Evolutionary conservation across 2,329 filamentous ascomycete genomes (phyloP).

Genomic region (Aureobasidium zeae): DNA sequence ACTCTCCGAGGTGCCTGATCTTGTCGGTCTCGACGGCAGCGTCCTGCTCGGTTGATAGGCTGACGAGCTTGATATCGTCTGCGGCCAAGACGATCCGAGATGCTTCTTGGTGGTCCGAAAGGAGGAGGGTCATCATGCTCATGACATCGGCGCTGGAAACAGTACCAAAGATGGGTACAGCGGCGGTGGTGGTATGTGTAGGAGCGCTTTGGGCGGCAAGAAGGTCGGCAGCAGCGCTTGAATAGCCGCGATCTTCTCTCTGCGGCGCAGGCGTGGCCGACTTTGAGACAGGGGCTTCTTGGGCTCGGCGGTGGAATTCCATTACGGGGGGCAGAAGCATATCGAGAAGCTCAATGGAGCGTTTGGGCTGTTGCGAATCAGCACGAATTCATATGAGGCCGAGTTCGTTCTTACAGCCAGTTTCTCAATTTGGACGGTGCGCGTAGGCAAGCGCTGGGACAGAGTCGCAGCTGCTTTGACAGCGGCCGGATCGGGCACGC

Average conservation of each 20-base stretch:
- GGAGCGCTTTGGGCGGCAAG: constrained; percentile 19
- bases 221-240: constrained; percentile 16
- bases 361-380: constrained; percentile 29
- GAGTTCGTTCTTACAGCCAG: constrained; percentile 33
- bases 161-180: constrained; percentile 42
- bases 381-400: background rate
- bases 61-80: constrained; percentile 43
- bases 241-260: constrained; percentile 16
- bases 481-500: constrained; percentile 18
- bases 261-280: constrained; percentile 12
- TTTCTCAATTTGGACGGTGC: constrained; percentile 32
- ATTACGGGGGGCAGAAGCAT: constrained; percentile 39
- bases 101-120: constrained; percentile 45
- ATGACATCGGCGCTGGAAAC: constrained; percentile 47
- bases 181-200: constrained; percentile 20
- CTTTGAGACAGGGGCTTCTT: constrained; percentile 26
- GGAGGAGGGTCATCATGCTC: constrained; percentile 38
- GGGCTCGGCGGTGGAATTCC: constrained; percentile 39
- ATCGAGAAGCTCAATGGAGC: constrained; percentile 40
- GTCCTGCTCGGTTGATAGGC: constrained; percentile 29
- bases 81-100: constrained; percentile 41
- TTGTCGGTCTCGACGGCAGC: constrained; percentile 29
- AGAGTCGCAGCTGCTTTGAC: background rate
- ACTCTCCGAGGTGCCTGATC: constrained; percentile 46
- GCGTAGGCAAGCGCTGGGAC: constrained; percentile 16